These are phyloP conservation scores for Friedmanniomyces simplex DNA, from an alignment of 495 filamentous ascomycete species.

Conservation along the genomic window DNA sequence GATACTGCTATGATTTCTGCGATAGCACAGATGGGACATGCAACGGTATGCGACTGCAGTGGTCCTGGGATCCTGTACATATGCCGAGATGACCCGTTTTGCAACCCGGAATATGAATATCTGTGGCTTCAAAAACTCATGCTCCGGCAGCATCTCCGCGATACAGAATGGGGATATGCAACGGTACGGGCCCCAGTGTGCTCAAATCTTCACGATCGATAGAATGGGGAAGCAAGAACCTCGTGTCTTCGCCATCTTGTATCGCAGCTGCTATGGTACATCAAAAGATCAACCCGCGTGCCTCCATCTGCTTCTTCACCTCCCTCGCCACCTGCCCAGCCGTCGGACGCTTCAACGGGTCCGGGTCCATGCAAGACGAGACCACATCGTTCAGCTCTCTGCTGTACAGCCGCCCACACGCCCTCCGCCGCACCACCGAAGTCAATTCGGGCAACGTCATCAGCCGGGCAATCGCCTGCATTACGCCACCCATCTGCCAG, in stretches of 20 bases:
- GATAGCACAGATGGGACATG: too few relatives aligned
- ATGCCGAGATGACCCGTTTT: too few relatives aligned
- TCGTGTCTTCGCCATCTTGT: neutral
- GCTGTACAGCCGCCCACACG: neutral
- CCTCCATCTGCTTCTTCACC: neutral
- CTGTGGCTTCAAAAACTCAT: too few relatives aligned
- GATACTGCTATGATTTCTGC: too few relatives aligned
- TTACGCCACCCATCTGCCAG: slow-evolving; percentile 10
- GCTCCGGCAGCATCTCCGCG: too few relatives aligned
- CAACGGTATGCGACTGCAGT: too few relatives aligned
- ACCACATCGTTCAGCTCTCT: neutral
- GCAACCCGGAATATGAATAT: too few relatives aligned
- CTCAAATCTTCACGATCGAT: too few relatives aligned
- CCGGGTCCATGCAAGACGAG: neutral
- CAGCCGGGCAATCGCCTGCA: neutral
- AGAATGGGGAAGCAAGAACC: too few relatives aligned
- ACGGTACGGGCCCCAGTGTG: too few relatives aligned
- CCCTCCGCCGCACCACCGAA: neutral
- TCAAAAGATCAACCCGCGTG: neutral
- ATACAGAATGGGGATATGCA: too few relatives aligned
- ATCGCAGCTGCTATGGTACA: neutral
- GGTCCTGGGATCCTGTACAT: too few relatives aligned
- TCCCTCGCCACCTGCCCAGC: neutral
- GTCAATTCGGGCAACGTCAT: neutral
- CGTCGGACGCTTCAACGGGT: neutral